phyloP scores from a whole-genome alignment of 768 basidiomycete species.

The Mycena leptocephala region DNA sequence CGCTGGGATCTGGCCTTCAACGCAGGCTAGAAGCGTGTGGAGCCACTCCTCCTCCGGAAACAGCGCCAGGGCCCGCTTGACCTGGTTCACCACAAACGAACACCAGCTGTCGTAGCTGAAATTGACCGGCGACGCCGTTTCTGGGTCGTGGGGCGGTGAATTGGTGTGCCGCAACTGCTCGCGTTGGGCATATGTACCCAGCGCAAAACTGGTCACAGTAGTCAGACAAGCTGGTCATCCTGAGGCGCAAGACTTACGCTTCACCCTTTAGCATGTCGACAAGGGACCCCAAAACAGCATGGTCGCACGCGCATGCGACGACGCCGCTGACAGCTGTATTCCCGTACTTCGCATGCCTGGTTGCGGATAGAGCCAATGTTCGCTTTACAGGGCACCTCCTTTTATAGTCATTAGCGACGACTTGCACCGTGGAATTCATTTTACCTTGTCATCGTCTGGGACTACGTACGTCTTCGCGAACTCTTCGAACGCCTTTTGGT shows the following conservation, averaged over 20 bases:
- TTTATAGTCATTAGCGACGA: not conserved
- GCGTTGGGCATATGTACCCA: conserved; percentile 19
- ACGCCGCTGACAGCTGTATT: conserved; percentile 13
- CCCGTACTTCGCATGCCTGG: conserved; percentile 20
- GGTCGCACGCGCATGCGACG: conserved; percentile 14
- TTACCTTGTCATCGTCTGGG: conserved; percentile 17
- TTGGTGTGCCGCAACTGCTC: conserved; percentile 15
- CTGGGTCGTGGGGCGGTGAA: not conserved
- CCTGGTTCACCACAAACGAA: conserved; percentile 10
- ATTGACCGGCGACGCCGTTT: not conserved
- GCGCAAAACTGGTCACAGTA: not conserved
- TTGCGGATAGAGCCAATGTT: conserved; percentile 24
- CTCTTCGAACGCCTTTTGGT: not conserved
- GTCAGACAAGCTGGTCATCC: not conserved
- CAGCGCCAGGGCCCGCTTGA: not conserved
- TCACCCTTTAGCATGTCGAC: conserved; percentile 23
- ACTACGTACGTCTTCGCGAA: not conserved
- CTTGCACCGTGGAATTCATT: not conserved
- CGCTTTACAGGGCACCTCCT: conserved; percentile 15
- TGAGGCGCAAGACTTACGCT: conserved; percentile 8
- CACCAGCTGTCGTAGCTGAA: conserved; percentile 25
- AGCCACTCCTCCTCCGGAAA: conserved; percentile 24
- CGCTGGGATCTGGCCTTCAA: conserved; percentile 27
- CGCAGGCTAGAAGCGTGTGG: not conserved
- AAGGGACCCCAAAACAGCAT: conserved; percentile 16